phyloP scores from a whole-genome alignment of 805 yeast species.

The Candida sonorensis region DNA sequence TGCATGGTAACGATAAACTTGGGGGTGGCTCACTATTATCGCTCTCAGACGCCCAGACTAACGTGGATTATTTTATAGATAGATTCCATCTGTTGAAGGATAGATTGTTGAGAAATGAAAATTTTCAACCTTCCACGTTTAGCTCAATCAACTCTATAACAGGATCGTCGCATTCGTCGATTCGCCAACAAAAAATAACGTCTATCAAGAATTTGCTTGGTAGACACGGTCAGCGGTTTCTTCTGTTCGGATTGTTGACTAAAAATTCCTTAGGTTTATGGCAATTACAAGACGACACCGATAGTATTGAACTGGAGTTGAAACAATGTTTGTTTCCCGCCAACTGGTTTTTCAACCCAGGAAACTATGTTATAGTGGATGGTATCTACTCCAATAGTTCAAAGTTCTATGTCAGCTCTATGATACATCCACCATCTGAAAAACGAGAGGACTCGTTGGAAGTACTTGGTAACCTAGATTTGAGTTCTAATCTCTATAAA shows the following conservation, averaged over 20 bases:
- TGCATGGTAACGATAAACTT: not conserved
- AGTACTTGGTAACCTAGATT: constrained; percentile 74
- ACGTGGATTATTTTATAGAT: constrained; percentile 38
- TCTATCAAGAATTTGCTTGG: constrained; percentile 82
- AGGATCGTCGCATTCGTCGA: constrained; percentile 13
- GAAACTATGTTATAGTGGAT: constrained; percentile 74
- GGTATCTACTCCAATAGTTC: constrained; percentile 75
- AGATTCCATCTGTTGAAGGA: constrained; percentile 63
- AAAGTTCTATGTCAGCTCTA: constrained; percentile 64
- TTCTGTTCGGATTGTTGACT: constrained; percentile 70
- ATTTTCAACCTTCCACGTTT: constrained; percentile 50
- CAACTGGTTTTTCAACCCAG: constrained; percentile 63
- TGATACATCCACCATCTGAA: constrained; percentile 89
- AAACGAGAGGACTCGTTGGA: constrained; percentile 58
- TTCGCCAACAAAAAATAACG: constrained; percentile 39
- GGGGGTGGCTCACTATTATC: constrained; percentile 5
- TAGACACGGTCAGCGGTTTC: constrained; percentile 67
- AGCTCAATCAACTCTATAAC: constrained; percentile 38
- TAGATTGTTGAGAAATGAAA: constrained; percentile 67
- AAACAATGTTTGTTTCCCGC: constrained; percentile 53
- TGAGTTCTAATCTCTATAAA: constrained; percentile 27
- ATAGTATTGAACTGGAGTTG: constrained; percentile 60
- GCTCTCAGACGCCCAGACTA: constrained; percentile 20
- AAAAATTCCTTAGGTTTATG: constrained; percentile 59
- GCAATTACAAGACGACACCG: constrained; percentile 77